Conservation (phyloP, 345 rosid species). For the Microcos paniculata region DNA sequence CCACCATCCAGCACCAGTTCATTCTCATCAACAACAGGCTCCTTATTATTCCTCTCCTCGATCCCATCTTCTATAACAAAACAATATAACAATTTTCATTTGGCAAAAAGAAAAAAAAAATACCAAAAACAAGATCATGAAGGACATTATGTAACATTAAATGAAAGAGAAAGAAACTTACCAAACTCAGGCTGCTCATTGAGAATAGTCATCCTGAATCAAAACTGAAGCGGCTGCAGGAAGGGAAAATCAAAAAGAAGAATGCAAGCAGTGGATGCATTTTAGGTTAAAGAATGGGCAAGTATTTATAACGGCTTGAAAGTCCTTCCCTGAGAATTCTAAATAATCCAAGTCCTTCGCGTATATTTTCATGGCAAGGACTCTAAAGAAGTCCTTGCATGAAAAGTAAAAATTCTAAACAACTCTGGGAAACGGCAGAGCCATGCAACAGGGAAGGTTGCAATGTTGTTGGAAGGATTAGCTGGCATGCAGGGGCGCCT, state of each 20-base stretch:
- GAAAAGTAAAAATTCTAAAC: background rate
- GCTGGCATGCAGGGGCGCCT: background rate
- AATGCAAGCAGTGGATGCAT: background rate
- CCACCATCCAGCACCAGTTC: constrained; percentile 46
- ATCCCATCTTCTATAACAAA: constrained; percentile 29
- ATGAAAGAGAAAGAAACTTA: constrained; percentile 23
- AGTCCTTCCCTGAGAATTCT: constrained; percentile 52
- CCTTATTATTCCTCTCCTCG: constrained; percentile 40
- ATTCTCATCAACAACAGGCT: constrained; percentile 33
- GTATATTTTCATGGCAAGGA: constrained; percentile 18
- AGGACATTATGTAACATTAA: background rate
- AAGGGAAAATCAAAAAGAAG: background rate
- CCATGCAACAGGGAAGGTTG: background rate
- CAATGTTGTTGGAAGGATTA: background rate
- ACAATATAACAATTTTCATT: background rate
- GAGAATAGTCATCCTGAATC: constrained; percentile 44
- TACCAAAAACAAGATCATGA: background rate
- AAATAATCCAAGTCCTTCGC: constrained; percentile 33
- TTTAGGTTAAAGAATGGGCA: background rate
- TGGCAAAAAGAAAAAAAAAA: background rate
- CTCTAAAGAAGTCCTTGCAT: constrained; percentile 1
- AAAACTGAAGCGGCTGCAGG: background rate
- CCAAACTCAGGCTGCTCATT: constrained; percentile 41
- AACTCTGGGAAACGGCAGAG: background rate
- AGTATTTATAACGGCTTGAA: constrained; percentile 43